Conservation (phyloP, 352 stramenopile species). For the Globisporangium cylindrosporum region DNA sequence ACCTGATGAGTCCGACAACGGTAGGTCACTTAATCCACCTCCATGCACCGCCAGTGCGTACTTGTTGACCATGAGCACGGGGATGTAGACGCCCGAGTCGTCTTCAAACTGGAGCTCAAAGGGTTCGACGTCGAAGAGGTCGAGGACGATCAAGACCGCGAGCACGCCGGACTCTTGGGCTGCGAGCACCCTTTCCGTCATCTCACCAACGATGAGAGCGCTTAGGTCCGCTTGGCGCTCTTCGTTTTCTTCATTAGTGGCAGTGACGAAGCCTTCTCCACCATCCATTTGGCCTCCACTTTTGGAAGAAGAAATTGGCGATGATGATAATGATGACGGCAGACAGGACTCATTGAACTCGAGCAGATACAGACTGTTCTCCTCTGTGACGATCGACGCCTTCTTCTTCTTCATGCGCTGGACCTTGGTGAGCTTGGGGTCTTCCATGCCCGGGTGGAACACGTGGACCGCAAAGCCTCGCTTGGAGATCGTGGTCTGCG, state of each 20-base stretch:
- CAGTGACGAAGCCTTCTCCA: not conserved
- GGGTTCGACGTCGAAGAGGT: slow-evolving; percentile 52
- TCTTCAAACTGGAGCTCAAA: slow-evolving; percentile 49
- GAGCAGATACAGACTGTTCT: slow-evolving; percentile 40
- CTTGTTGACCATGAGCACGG: slow-evolving; percentile 57
- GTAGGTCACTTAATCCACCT: not conserved
- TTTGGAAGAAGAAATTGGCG: not conserved
- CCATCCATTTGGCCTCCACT: not conserved
- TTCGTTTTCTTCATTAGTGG: not conserved
- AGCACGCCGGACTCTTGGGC: slow-evolving; percentile 60
- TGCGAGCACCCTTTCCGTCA: slow-evolving; percentile 48
- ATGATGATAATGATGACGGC: not conserved
- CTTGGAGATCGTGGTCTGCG: slow-evolving; percentile 17
- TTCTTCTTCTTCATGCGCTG: slow-evolving; percentile 42
- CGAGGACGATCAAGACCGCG: slow-evolving; percentile 55
- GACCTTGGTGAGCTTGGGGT: slow-evolving; percentile 32
- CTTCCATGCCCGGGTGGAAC: slow-evolving; percentile 45
- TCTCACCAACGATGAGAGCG: slow-evolving; percentile 38
- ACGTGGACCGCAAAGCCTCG: slow-evolving; percentile 53
- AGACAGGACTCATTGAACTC: slow-evolving; percentile 38
- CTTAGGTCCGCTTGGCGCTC: slow-evolving; percentile 12
- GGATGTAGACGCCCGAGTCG: slow-evolving; percentile 64
- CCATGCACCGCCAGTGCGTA: slow-evolving; percentile 10
- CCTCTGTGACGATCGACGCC: slow-evolving; percentile 31
- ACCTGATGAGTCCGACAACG: slow-evolving; percentile 10